Evolutionary conservation across 78 protist genomes (phyloP).

Genomic region (Dictyostelium capitatum): DNA sequence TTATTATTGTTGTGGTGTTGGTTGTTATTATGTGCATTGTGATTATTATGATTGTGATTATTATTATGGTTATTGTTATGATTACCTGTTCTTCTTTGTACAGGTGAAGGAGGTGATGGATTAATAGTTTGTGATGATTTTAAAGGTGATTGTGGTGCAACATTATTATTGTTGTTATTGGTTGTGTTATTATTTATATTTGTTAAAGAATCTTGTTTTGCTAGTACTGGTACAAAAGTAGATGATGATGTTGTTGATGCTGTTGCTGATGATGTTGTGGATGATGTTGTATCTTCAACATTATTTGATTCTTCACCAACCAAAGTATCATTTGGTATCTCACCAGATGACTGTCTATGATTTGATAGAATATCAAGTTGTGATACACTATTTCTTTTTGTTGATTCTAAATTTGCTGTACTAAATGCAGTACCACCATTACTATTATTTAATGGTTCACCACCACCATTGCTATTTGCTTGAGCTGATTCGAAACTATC

Average conservation of each 20-base stretch:
- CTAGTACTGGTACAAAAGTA: not conserved
- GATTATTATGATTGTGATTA: not conserved
- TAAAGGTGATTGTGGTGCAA: slow-evolving; percentile 17
- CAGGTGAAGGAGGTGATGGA: slow-evolving; percentile 4
- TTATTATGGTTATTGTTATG: not conserved
- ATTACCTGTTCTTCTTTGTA: not conserved
- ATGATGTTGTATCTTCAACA: not conserved
- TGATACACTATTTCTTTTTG: not conserved
- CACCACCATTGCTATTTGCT: not conserved
- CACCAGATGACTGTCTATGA: not conserved
- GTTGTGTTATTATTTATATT: not conserved
- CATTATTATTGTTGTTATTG: not conserved
- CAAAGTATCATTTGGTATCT: not conserved
- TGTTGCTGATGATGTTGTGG: not conserved
- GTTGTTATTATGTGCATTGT: not conserved
- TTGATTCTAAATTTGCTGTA: not conserved
- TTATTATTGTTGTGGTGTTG: not conserved
- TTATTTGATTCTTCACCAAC: not conserved
- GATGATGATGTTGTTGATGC: not conserved
- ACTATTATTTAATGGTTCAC: slow-evolving; percentile 8
- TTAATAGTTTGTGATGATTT: slow-evolving; percentile 52
- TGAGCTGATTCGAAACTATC: not conserved
- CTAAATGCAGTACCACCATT: not conserved
- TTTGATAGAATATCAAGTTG: not conserved
- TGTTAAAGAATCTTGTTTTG: slow-evolving; percentile 7